These are phyloP conservation scores for Xylogone sp. DNA, from an alignment of 2,329 filamentous ascomycete genomes.

Conservation along the genomic window DNA sequence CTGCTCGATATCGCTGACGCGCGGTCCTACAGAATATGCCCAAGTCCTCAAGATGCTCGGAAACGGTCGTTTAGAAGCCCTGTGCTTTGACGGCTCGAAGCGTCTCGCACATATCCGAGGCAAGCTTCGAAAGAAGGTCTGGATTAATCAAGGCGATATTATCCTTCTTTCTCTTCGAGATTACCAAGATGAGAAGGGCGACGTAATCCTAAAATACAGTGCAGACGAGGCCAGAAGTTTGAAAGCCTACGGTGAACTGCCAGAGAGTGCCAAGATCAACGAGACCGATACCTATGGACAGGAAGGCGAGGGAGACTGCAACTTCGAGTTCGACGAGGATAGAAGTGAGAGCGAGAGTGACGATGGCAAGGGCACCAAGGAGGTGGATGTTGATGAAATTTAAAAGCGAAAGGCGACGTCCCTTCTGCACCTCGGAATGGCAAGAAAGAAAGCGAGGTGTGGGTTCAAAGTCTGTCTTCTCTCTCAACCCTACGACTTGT, in stretches of 20 bases:
- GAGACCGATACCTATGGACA: slow-evolving; percentile 94
- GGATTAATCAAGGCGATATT: slow-evolving; percentile 98
- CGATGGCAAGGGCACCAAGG: slow-evolving; percentile 62
- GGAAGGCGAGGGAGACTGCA: slow-evolving; percentile 90
- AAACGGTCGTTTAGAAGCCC: slow-evolving; percentile 87
- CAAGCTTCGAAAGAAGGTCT: slow-evolving; percentile 99
- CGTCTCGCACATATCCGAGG: slow-evolving; percentile 83
- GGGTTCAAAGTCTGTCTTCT: slow-evolving; percentile 56
- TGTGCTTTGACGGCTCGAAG: slow-evolving; percentile 90
- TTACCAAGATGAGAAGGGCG: slow-evolving; percentile 91
- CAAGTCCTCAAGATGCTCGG: slow-evolving; percentile 95
- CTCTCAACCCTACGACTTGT: slow-evolving; percentile 46
- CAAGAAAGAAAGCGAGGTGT: background rate
- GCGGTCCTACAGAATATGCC: slow-evolving; percentile 59
- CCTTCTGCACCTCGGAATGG: background rate
- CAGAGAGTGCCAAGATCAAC: slow-evolving; percentile 99
- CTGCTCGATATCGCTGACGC: background rate
- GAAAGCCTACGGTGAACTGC: slow-evolving; percentile 96
- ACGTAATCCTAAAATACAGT: slow-evolving; percentile 92
- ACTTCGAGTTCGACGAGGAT: slow-evolving; percentile 99
- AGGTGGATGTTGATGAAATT: slow-evolving; percentile 95
- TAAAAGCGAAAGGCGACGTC: slow-evolving; percentile 41
- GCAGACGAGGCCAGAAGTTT: slow-evolving; percentile 92
- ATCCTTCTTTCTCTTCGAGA: slow-evolving; percentile 84
- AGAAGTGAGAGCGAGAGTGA: slow-evolving; percentile 55